Base-by-base conservation (phyloP, 2,329 filamentous ascomycete genomes). In the Aspergillus fijiensis region DNA sequence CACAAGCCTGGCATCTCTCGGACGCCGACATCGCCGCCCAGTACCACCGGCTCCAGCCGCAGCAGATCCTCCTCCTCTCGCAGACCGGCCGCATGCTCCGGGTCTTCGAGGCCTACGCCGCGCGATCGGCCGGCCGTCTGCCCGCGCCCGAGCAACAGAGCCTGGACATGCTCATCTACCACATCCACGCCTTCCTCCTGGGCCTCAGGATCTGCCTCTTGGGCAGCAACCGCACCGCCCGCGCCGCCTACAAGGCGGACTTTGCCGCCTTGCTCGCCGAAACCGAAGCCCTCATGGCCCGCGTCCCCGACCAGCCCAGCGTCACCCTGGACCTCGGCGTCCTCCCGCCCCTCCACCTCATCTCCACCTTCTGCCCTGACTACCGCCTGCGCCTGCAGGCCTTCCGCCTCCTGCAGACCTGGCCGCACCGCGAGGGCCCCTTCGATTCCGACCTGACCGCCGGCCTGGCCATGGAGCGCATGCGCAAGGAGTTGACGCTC, bases 391-490 rank as follows among this genome's bases (percentile, higher is more conserved):
- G 72, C 14, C 59, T 62, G 14, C 63, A 67, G 51, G 75, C 74
- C 0, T 61, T 76, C 3, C 50, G 62, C 2, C 57, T 69, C 16
- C 62, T 77, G 19, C 63, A 66, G 14, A 47, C 49, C n/a, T 68
- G 69, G 60, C 71, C 69, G 10, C 74, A 75, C 59, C 71, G 69
- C 49, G 75, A 76, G 60, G 73, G 74, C 11, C 64, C 70, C 7
- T 75, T 70, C 71, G 71, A 76, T 58, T 75, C 74, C 12, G 69
- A 67, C 9, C 61, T 71, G 12, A 65, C 72, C 55, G 72, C 65
- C 12, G 60, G 69, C 9, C 62, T 75, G 33, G 69, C 67, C 1
- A 62, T 61, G 27, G 65, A 70, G 56, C 33, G 33, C 33, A 35
- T 35, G 33, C 33, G 33, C 33, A 35, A 35, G 33, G 33, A 35